Base-by-base conservation (phyloP, 2,329 filamentous ascomycete genomes). In the Sarocladiaceae sp. region DNA sequence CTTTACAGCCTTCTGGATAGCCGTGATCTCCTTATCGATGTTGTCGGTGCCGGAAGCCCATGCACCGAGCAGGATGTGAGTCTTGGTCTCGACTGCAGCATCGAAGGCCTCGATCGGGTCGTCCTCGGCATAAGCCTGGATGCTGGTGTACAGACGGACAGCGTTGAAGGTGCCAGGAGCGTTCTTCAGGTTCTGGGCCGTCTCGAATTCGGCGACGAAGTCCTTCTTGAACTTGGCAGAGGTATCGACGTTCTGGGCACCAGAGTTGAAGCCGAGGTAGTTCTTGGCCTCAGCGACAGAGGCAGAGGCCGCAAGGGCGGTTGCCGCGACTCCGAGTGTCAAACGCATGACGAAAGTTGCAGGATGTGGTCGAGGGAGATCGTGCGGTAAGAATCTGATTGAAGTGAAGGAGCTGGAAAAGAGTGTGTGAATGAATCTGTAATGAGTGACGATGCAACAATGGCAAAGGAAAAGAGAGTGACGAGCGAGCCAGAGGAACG, bases 71-170 rank as follows among this genome's bases (percentile, higher is more conserved):
- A 87, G 79, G 40, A 88, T 70, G 57, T 77, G 70, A 17, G 80
- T 83, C 39, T 82, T 73, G 55, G 81, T 83, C 54, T 75, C 71
- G 42, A 85, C 73, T 60, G 84, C 84, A 31, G 84, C 84, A 71
- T 90, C 88, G 71, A 93, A 82, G 37, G 91, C 91, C 74, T 90
- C 75, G 64, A 96, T 75, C 50, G 90, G 91, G 68, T 93, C 87
- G 60, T 81, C 79, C 73, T 88, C 79, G 63, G 85, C 74, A 68
- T 81, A 73, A 62, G 77, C 77, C 67, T 82, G 78, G 64, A 85
- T 81, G 73, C 81, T 84, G 65, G 86, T 88, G 75, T 88, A 87
- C 28, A 86, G 73, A 50, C 83, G 80, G 58, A 83, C 76, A 53
- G 78, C 71, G 60, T 75, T 79, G 72, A 83, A 84, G 58, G 68